phyloP scores from a whole-genome alignment of 768 basidiomycete species.

The Podaxis sp. region DNA sequence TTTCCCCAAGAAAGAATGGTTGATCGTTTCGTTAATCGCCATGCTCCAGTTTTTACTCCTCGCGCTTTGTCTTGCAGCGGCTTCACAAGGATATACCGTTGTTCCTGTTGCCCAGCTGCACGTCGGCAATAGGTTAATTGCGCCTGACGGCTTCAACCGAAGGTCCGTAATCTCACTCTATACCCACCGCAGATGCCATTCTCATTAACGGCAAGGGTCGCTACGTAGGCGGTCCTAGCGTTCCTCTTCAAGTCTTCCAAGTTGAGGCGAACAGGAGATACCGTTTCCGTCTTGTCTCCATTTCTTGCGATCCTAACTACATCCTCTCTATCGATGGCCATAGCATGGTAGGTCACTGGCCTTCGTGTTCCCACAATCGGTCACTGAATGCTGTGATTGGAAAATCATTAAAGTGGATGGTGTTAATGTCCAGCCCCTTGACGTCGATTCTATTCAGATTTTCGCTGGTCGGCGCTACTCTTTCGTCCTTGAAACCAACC shows the following conservation, averaged over 20 bases:
- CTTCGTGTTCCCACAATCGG: too few relatives aligned
- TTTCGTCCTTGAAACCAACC: slow-evolving; percentile 37
- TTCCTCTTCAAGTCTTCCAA: slow-evolving; percentile 30
- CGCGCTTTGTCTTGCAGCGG: too few relatives aligned
- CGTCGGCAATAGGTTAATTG: too few relatives aligned
- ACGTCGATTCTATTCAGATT: slow-evolving; percentile 40
- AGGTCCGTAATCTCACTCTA: too few relatives aligned
- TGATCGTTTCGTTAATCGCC: too few relatives aligned
- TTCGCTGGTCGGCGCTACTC: slow-evolving; percentile 53
- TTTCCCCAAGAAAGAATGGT: too few relatives aligned
- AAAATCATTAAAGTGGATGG: slow-evolving; percentile 42
- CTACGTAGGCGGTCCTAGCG: slow-evolving; percentile 29
- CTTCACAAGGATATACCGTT: too few relatives aligned
- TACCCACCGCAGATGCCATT: neutral
- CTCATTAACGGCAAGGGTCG: slow-evolving; percentile 35
- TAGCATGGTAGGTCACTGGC: too few relatives aligned
- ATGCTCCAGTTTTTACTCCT: too few relatives aligned
- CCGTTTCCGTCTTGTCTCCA: slow-evolving; percentile 24
- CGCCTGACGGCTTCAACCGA: too few relatives aligned
- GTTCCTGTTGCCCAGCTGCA: too few relatives aligned
- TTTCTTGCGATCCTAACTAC: slow-evolving; percentile 31
- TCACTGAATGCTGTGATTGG: too few relatives aligned
- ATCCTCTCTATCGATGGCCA: slow-evolving; percentile 46
- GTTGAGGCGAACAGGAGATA: slow-evolving; percentile 32
- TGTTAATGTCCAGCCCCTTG: slow-evolving; percentile 26